These are phyloP conservation scores for Trichosporon inkin DNA, from an alignment of 1,284 basidiomycete species.

Conservation along the genomic window DNA sequence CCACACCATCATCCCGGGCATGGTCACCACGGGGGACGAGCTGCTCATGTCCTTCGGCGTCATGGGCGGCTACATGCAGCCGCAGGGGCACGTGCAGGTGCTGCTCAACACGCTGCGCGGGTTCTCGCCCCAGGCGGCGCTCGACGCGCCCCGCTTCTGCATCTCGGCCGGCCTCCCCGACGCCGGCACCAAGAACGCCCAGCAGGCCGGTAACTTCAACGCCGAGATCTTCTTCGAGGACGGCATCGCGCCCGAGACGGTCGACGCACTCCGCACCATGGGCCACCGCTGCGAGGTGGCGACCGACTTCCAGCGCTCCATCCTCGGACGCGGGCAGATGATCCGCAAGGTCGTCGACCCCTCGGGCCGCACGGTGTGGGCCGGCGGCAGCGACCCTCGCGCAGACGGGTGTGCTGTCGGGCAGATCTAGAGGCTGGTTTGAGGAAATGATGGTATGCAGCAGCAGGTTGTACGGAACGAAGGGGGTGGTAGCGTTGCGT, in stretches of 20 bases:
- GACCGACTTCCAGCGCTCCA: conserved; percentile 60
- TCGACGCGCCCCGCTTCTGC: conserved; percentile 89
- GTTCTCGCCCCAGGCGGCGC: conserved; percentile 72
- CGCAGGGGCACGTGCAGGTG: conserved; percentile 52
- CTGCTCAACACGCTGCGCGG: conserved; percentile 78
- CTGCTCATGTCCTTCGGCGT: conserved; percentile 84
- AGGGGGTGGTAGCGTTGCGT: too few relatives aligned
- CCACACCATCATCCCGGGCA: conserved; percentile 87
- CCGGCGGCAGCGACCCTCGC: conserved; percentile 77
- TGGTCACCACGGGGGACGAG: conserved; percentile 74
- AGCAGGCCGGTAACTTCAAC: conserved; percentile 58
- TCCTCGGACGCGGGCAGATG: conserved; percentile 86
- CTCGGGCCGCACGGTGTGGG: conserved; percentile 69
- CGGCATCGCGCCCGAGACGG: conserved; percentile 60
- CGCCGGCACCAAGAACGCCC: conserved; percentile 51
- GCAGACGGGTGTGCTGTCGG: conserved; percentile 81
- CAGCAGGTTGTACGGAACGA: too few relatives aligned
- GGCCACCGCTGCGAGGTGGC: conserved; percentile 74
- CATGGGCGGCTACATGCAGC: conserved; percentile 60
- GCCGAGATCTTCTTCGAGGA: conserved; percentile 80
- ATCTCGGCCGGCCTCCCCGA: conserved; percentile 79
- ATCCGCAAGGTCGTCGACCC: conserved; percentile 72
- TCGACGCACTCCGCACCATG: conserved; percentile 68
- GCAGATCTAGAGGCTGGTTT: conserved; percentile 60
- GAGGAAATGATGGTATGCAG: not conserved